Percentiles rank a stretch among this genome's conserved stretches.
phyloP scores from a whole-genome alignment of 805 yeast species.

The Saturnispora dispora region DNA sequence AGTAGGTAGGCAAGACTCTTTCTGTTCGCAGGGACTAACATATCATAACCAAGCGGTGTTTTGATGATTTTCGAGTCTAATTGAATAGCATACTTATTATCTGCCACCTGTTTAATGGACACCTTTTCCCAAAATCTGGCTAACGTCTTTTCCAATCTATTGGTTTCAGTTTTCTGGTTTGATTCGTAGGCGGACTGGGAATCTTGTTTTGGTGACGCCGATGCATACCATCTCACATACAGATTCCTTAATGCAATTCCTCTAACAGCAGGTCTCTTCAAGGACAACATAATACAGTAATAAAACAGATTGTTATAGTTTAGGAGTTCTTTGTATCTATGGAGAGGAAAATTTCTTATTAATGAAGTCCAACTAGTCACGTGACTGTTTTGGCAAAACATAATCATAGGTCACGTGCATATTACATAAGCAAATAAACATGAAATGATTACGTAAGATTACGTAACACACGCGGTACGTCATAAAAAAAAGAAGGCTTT shows the following conservation, averaged over 20 bases:
- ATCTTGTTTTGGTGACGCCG: background rate
- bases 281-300: background rate
- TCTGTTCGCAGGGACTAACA: constrained; percentile 54
- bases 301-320: background rate
- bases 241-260: background rate
- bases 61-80: constrained; percentile 69
- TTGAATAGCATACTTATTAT: constrained; percentile 39
- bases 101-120: constrained; percentile 26
- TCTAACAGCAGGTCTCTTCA: background rate
- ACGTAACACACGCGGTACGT: constrained; percentile 1
- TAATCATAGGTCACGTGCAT: too few species aligned
- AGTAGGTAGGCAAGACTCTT: constrained; percentile 62
- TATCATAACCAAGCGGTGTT: constrained; percentile 73
- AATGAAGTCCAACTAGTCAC: too few species aligned
- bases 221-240: constrained; percentile 6
- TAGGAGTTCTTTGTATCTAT: too few species aligned
- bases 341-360: too few species aligned
- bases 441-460: background rate
- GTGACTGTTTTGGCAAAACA: too few species aligned
- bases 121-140: constrained; percentile 79
- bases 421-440: background rate
- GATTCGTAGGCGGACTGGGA: constrained; percentile 30
- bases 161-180: constrained; percentile 52
- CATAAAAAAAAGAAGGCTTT: background rate
- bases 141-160: constrained; percentile 58